Conservation (phyloP, 352 stramenopile genomes). For the Phytophthora podocarpi region DNA sequence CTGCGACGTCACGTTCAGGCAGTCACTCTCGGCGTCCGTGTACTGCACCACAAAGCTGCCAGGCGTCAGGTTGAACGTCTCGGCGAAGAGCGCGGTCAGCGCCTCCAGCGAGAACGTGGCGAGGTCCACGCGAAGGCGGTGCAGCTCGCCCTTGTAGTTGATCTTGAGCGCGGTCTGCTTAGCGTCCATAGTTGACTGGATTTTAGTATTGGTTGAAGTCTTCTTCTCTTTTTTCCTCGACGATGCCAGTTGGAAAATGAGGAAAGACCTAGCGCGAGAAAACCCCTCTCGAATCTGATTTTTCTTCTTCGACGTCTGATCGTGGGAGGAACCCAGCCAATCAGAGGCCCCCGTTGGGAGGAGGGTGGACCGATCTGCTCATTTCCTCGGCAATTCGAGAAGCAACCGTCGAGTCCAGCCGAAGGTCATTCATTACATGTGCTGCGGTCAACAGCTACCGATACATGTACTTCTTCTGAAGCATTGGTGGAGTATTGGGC, state of each 20-base stretch:
- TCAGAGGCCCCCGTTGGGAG: slow-evolving; percentile 9
- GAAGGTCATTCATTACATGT: background rate
- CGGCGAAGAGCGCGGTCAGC: slow-evolving; percentile 58
- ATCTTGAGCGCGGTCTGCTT: slow-evolving; percentile 80
- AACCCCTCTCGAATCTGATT: slow-evolving; percentile 17
- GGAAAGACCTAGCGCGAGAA: background rate
- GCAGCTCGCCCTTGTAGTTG: slow-evolving; percentile 83
- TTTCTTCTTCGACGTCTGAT: slow-evolving; percentile 35
- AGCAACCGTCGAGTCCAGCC: background rate
- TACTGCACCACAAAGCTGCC: slow-evolving; percentile 79
- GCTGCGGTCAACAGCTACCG: too few species aligned
- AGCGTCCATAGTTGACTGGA: slow-evolving; percentile 41
- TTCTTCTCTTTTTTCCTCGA: slow-evolving; percentile 13
- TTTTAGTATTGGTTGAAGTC: background rate
- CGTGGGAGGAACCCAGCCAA: slow-evolving; percentile 13
- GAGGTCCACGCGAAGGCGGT: slow-evolving; percentile 78
- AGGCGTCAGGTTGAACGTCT: slow-evolving; percentile 60
- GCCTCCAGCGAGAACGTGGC: slow-evolving; percentile 45
- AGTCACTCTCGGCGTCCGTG: slow-evolving; percentile 76
- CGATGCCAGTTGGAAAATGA: slow-evolving; percentile 42
- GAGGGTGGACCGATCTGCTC: slow-evolving; percentile 27
- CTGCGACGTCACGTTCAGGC: slow-evolving; percentile 73
- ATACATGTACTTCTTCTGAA: too few species aligned
- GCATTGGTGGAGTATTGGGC: too few species aligned
- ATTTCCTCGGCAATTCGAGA: slow-evolving; percentile 3